Base-by-base conservation (phyloP, 345 rosid genomes). In the Hibiscus tridactylites region DNA sequence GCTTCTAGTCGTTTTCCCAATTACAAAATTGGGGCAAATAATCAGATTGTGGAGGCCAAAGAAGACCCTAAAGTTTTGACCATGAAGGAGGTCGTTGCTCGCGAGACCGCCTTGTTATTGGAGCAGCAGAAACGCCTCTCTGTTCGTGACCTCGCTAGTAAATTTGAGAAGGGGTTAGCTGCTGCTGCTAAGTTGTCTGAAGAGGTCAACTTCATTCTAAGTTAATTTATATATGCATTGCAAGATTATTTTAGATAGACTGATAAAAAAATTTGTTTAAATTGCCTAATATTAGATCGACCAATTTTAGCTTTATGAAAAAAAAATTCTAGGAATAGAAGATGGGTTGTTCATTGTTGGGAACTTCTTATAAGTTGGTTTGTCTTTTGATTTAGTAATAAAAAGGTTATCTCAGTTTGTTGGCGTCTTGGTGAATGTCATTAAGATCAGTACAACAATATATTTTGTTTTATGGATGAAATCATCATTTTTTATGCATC, bases 101-200 rank as follows among this genome's bases (percentile, higher is more conserved):
- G 91, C 0, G 98, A 95, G 88, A 94, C 96, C 26, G 93, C 97
- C 0, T 79, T 82, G 77, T 84, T 94, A 12, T 64, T 94, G 85
- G 97, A 91, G 76, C 99, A 92, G 88, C 97, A 95, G 78, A 90
- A 89, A 54, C 92, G 98, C 70, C 82, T 92, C 72, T 92, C 97
- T 16, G 96, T 92, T 73, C 98, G 99, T 65, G 98, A 92, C 68
- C 98, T 95, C 17, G 89, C 99, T 19, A 84, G 80, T 70, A 95
- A 95, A 83, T 95, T 95, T 10, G 99, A 95, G 82, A 90, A 82
- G 83, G 99, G 96, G 1, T 80, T 95, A 86, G 96, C 96, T 79
- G 96, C 94, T 19, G 98, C 98, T 74, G 94, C 97, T 60, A 95
- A 95, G 86, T 75, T 95, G 74, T 92, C 99, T 12, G 92, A 92